Base-by-base conservation (phyloP, 768 basidiomycete genomes). In the Galerina sulciceps region DNA sequence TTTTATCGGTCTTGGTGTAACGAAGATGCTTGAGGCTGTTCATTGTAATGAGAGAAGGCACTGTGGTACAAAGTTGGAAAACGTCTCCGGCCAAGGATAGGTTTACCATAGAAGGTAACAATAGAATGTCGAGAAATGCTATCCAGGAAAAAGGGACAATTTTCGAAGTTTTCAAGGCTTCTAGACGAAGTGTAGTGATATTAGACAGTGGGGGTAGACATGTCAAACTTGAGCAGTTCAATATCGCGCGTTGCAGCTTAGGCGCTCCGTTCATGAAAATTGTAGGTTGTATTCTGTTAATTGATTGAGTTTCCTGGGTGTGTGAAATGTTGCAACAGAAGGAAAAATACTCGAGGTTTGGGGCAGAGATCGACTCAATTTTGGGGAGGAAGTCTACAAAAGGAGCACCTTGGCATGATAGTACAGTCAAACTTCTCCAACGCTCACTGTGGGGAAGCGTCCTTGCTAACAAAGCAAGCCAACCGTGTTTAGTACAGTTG, bases 241-340 rank as follows among this genome's bases (percentile, higher is more conserved):
- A 41, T n/a, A 51, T 43, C 2, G 66, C 36, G 11, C 47, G 66
- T 11, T 53, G 50, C n/a, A 70, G 26, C 18, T 62, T 63, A 5
- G 62, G 65, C 3, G 65, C 58, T 5, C 65, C 64, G 18, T 54
- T 56, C 44, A n/a, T 35, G 35, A 70, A 61, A 6, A 70, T 54
- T 8, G 23, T n/a, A n/a, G n/a, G n/a, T n/a, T n/a, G n/a, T n/a
- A n/a, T n/a, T n/a, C n/a, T n/a, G n/a, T n/a, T n/a, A n/a, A n/a
- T n/a, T n/a, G n/a, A n/a, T n/a, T n/a, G n/a, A n/a, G n/a, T n/a
- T n/a, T n/a, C n/a, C n/a, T n/a, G n/a, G n/a, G n/a, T n/a, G n/a
- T n/a, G n/a, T n/a, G n/a, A n/a, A n/a, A n/a, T n/a, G 11, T 59
- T 45, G 26, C 46, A 37, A 36, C 45, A 55, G 10, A 62, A 41